These are phyloP conservation scores for Luzula sylvatica DNA, from an alignment of 176 grass and related monocot species.

Conservation along the genomic window DNA sequence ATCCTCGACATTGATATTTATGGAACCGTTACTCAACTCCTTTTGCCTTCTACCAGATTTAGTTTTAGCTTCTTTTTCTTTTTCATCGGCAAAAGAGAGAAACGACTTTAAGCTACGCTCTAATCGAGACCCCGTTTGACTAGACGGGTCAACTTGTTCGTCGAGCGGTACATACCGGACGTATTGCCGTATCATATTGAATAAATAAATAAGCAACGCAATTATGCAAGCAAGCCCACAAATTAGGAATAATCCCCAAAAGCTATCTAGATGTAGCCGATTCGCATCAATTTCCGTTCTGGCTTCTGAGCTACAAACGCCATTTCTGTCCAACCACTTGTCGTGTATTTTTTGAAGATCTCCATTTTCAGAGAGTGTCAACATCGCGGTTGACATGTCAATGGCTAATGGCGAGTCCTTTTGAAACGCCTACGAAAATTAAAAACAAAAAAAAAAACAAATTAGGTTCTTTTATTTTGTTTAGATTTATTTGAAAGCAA, in stretches of 20 bases:
- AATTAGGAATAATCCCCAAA: conserved; percentile 82
- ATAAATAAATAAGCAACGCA: conserved; percentile 52
- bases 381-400: conserved; percentile 79
- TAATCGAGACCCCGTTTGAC: neutral
- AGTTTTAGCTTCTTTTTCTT: conserved; percentile 20
- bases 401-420: conserved; percentile 68
- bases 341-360: conserved; percentile 90
- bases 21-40: neutral
- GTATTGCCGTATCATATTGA: conserved; percentile 32
- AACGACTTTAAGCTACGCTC: conserved; percentile 26
- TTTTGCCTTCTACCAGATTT: conserved; percentile 23
- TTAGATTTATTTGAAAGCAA: neutral
- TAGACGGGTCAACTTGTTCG: neutral
- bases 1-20: conserved; percentile 25
- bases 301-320: conserved; percentile 29
- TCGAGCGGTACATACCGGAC: conserved; percentile 9
- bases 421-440: conserved; percentile 52
- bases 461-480: neutral
- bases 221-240: conserved; percentile 49
- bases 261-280: conserved; percentile 63
- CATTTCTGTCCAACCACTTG: conserved; percentile 47
- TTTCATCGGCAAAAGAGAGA: conserved; percentile 54
- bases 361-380: conserved; percentile 68
- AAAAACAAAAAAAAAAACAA: conserved; percentile 10
- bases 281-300: conserved; percentile 45